These are phyloP conservation scores for Agarophyton chilense DNA, from an alignment of 23 red algal genomes.

Conservation along the genomic window DNA sequence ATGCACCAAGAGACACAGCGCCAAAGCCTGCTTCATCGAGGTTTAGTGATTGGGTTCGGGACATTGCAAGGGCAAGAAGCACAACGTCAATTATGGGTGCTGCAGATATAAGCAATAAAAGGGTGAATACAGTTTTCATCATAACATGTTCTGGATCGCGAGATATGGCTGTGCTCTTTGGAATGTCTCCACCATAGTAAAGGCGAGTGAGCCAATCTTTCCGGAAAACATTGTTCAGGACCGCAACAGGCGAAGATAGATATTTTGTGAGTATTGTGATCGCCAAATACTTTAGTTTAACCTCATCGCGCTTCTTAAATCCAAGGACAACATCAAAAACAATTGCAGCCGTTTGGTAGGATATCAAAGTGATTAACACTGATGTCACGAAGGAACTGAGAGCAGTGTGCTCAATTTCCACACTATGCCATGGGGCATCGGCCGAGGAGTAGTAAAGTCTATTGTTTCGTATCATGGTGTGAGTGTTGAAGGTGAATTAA, in stretches of 20 bases:
- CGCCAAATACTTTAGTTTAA: neutral
- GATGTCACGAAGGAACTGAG: neutral
- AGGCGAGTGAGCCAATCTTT: slow-evolving; percentile 27
- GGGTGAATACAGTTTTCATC: neutral
- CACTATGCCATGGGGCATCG: neutral
- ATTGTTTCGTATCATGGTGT: slow-evolving; percentile 5
- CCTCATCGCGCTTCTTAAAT: neutral
- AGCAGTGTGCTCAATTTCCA: neutral
- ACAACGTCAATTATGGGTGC: slow-evolving; percentile 27
- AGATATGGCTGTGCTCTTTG: neutral
- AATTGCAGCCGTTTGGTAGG: slow-evolving; percentile 27
- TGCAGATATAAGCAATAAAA: neutral
- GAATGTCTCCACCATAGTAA: slow-evolving; percentile 41
- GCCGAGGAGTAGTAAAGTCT: neutral
- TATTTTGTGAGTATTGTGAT: slow-evolving; percentile 12
- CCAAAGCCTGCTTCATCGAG: neutral
- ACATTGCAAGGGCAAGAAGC: slow-evolving; percentile 17
- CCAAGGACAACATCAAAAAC: slow-evolving; percentile 20
- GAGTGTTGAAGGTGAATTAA: neutral
- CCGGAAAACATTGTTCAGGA: slow-evolving; percentile 10
- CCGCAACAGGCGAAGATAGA: neutral
- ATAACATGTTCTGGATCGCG: slow-evolving; percentile 14
- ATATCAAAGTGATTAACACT: slow-evolving; percentile 15
- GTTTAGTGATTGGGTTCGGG: neutral
- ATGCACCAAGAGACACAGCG: neutral